Percentiles rank a stretch among this genome's conserved stretches.
Evolutionary conservation across 1,139 yeast species (phyloP).

Genomic region (Candida sanyaensis): DNA sequence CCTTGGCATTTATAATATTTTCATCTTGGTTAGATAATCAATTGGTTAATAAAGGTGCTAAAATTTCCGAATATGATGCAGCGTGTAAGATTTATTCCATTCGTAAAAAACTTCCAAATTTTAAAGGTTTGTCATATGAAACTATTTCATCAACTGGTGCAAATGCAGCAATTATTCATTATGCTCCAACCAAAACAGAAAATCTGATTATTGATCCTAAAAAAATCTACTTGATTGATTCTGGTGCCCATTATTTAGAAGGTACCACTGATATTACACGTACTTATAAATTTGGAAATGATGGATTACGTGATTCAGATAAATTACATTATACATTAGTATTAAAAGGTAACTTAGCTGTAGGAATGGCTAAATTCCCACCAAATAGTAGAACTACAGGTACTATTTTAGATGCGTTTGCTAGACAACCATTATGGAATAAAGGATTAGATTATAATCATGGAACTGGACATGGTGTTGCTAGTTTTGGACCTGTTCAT

Average conservation of each 20-base stretch:
- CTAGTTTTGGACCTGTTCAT: slow-evolving; percentile 57
- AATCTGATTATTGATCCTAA: slow-evolving; percentile 42
- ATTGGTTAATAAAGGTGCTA: slow-evolving; percentile 25
- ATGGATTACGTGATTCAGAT: slow-evolving; percentile 24
- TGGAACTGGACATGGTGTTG: slow-evolving; percentile 65
- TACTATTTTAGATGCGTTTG: slow-evolving; percentile 48
- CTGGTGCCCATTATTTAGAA: slow-evolving; percentile 59
- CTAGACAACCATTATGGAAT: slow-evolving; percentile 55
- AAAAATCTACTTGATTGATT: slow-evolving; percentile 47
- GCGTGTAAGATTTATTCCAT: slow-evolving; percentile 44
- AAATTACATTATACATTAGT: slow-evolving; percentile 52
- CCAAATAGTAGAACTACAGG: slow-evolving; percentile 42
- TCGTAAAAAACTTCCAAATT: slow-evolving; percentile 44
- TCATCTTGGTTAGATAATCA: slow-evolving; percentile 45
- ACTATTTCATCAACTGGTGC: slow-evolving; percentile 58
- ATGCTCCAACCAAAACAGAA: slow-evolving; percentile 49
- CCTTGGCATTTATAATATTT: slow-evolving; percentile 42
- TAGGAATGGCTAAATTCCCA: slow-evolving; percentile 54
- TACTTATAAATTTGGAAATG: slow-evolving; percentile 44
- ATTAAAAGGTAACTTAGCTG: slow-evolving; percentile 55
- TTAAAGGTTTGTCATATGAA: slow-evolving; percentile 54
- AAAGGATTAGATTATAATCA: slow-evolving; percentile 56
- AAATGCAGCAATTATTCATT: slow-evolving; percentile 57
- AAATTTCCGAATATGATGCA: slow-evolving; percentile 42
- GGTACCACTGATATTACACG: slow-evolving; percentile 65